A percentile compares a stretch with the other conserved stretches of the same genome.
phyloP scores from a whole-genome alignment of 2,329 filamentous ascomycete genomes.

The Hypoxylon sp. region DNA sequence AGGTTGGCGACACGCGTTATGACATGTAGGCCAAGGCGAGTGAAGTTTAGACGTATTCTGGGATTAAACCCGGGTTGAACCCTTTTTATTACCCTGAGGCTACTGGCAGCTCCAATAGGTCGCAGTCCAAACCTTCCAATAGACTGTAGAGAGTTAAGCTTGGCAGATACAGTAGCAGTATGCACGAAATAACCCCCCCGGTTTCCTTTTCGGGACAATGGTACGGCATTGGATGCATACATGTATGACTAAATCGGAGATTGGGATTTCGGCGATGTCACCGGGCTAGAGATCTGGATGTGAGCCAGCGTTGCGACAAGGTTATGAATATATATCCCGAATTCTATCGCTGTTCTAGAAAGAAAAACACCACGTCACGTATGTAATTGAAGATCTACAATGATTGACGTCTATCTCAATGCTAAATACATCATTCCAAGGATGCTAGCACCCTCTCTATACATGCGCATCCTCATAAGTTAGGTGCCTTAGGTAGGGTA shows the following conservation, averaged over 20 bases:
- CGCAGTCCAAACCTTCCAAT: neutral
- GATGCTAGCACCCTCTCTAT: neutral
- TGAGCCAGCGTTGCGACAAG: conserved; percentile 7
- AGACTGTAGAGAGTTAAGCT: neutral
- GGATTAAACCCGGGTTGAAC: neutral
- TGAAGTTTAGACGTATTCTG: neutral
- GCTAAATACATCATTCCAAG: neutral
- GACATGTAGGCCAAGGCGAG: neutral
- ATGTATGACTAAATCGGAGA: conserved; percentile 22
- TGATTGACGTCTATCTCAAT: neutral
- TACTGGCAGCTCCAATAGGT: neutral
- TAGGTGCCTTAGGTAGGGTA: neutral
- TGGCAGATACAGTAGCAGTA: neutral
- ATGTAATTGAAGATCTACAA: neutral
- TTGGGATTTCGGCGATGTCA: conserved; percentile 3
- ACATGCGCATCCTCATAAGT: neutral
- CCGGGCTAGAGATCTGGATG: conserved; percentile 1
- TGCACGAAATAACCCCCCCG: neutral
- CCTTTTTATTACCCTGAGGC: neutral
- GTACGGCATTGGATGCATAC: conserved; percentile 16
- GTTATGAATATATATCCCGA: conserved; percentile 11
- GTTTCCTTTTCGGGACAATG: conserved; percentile 24
- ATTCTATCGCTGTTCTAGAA: conserved; percentile 16
- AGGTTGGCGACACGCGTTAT: neutral
- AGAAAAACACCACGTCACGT: conserved; percentile 9